A percentile compares a stretch with the other conserved stretches of the same genome.
Conservation (phyloP, 1,139 yeast genomes). For the Blastobotrys petasosporus region DNA sequence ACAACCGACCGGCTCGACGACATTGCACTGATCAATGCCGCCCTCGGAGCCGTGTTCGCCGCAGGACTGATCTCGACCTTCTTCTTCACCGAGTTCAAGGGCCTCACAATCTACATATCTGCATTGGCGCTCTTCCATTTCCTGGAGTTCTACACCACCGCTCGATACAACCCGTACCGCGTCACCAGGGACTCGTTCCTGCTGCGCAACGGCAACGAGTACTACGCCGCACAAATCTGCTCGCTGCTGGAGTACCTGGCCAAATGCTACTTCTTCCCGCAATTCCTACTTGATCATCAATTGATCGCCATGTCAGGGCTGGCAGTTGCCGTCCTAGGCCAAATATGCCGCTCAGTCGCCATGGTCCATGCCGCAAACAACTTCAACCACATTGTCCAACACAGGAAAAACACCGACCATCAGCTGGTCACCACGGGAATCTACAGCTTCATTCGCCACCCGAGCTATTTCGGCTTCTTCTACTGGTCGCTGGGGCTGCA, state of each 20-base stretch:
- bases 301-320: slow-evolving; percentile 46
- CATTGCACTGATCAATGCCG: slow-evolving; percentile 38
- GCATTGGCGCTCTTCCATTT: slow-evolving; percentile 63
- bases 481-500: slow-evolving; percentile 94
- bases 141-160: slow-evolving; percentile 74
- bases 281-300: slow-evolving; percentile 15
- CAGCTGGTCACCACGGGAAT: slow-evolving; percentile 66
- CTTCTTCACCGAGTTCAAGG: slow-evolving; percentile 23
- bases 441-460: slow-evolving; percentile 64
- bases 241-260: slow-evolving; percentile 45
- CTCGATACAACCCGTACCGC: slow-evolving; percentile 58
- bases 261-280: slow-evolving; percentile 34
- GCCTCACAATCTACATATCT: slow-evolving; percentile 46
- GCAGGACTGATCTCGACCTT: slow-evolving; percentile 7
- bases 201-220: slow-evolving; percentile 60
- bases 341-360: slow-evolving; percentile 58
- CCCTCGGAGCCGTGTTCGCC: slow-evolving; percentile 26
- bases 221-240: slow-evolving; percentile 55
- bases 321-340: slow-evolving; percentile 51
- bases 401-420: slow-evolving; percentile 50
- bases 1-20: slow-evolving; percentile 21
- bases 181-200: slow-evolving; percentile 73
- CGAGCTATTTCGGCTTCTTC: slow-evolving; percentile 85
- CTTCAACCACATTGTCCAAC: slow-evolving; percentile 77
- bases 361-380: slow-evolving; percentile 85